Percentiles rank a stretch among this genome's conserved stretches.
These are phyloP conservation scores for Microthyrium microscopicum DNA, from an alignment of 2,329 filamentous ascomycete species.

Conservation along the genomic window DNA sequence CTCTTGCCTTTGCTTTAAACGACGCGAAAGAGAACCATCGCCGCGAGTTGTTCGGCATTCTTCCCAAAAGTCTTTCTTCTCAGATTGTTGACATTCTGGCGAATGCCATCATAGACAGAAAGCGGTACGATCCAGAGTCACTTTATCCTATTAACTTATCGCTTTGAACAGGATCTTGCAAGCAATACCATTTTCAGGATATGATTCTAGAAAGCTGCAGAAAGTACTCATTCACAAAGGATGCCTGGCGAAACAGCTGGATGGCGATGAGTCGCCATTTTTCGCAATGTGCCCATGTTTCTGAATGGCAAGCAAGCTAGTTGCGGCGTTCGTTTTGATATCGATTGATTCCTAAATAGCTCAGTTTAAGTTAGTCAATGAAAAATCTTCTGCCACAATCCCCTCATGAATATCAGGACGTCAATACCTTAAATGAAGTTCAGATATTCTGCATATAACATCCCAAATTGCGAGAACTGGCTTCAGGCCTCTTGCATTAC, in stretches of 20 bases:
- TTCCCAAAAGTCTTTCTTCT: constrained; percentile 1
- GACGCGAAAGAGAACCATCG: constrained; percentile 2
- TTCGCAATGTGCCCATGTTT: constrained; percentile 1
- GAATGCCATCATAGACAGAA: too few species aligned
- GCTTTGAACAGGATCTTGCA: too few species aligned
- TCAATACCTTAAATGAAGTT: not conserved
- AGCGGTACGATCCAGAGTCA: too few species aligned
- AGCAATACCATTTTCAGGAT: too few species aligned
- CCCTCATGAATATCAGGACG: not conserved
- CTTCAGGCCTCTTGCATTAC: too few species aligned
- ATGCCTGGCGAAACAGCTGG: constrained; percentile 1
- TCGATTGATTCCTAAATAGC: not conserved
- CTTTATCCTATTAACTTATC: too few species aligned
- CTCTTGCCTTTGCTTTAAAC: constrained; percentile 1
- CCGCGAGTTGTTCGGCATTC: constrained; percentile 1
- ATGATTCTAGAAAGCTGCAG: constrained; percentile 2
- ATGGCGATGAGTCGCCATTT: constrained; percentile 2
- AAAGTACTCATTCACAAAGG: constrained; percentile 2
- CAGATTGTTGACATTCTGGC: constrained; percentile 3
- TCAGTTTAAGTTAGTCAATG: constrained; percentile 2
- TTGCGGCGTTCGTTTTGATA: not conserved
- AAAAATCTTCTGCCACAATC: not conserved
- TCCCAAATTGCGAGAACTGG: not conserved
- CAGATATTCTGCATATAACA: not conserved
- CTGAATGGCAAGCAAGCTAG: not conserved